These are phyloP conservation scores for Eutreptiella sp. DNA, from an alignment of 208 protist species.

Conservation along the genomic window DNA sequence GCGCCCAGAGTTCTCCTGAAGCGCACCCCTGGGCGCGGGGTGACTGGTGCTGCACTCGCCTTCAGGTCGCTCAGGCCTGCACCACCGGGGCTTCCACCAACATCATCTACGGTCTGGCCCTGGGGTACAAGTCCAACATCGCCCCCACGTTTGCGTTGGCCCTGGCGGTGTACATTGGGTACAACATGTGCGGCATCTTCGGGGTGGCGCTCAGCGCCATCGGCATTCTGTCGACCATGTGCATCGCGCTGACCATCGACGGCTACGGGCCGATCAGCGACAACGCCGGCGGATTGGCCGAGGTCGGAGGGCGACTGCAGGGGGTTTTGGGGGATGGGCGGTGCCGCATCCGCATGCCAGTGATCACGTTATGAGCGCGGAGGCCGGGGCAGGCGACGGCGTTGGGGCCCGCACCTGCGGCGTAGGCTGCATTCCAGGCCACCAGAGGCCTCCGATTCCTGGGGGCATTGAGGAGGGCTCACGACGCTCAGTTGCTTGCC, in stretches of 20 bases:
- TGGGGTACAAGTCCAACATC: constrained; percentile 83
- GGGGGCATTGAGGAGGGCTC: too few species aligned
- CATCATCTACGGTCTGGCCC: constrained; percentile 84
- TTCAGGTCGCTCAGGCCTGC: constrained; percentile 64
- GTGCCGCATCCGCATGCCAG: too few species aligned
- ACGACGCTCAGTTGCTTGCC: too few species aligned
- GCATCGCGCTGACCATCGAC: constrained; percentile 57
- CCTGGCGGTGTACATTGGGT: constrained; percentile 65
- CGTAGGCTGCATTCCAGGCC: too few species aligned
- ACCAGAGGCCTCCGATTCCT: too few species aligned
- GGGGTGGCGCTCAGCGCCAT: constrained; percentile 86
- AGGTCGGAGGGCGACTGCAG: constrained; percentile 56
- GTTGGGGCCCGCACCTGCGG: too few species aligned
- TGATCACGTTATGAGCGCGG: too few species aligned
- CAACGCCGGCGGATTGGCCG: constrained; percentile 89
- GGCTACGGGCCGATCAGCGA: constrained; percentile 90
- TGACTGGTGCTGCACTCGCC: too few species aligned
- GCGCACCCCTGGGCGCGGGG: too few species aligned
- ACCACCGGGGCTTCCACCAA: constrained; percentile 72
- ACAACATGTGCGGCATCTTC: constrained; percentile 68
- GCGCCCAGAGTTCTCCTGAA: too few species aligned
- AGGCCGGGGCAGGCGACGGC: too few species aligned
- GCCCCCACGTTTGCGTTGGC: constrained; percentile 79
- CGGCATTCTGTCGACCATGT: constrained; percentile 87
- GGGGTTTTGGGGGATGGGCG: too few species aligned